Base-by-base conservation (phyloP, 1,284 basidiomycete genomes). In the Xerocomus cyaneibrunnescens region DNA sequence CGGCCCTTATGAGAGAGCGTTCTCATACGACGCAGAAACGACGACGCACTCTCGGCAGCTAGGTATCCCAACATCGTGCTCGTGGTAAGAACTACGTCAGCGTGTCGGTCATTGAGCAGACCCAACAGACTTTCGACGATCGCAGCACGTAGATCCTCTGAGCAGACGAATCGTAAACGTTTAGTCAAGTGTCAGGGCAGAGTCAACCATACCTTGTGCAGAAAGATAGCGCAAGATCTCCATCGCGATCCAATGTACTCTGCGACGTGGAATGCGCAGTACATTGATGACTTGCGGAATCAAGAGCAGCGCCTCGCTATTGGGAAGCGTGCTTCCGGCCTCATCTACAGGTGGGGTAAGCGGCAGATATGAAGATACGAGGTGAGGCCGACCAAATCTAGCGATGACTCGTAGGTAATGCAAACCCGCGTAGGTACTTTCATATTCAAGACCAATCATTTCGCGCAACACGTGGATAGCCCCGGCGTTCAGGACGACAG, bases 361-460 rank as follows among this genome's bases (percentile, higher is more conserved):
- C 7, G 3, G 3, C 7, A 16, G 21, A 25, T 3, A 7, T 0
- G 8, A 19, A 23, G 27, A 37, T 16, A 31, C 17, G 9, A 5
- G 17, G 19, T 17, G 27, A 8, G 3, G 16, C 56, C 5, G 12
- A 65, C 66, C 61, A 12, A 60, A 54, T 52, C 47, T 23, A 40
- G 57, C 50, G 10, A 69, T 32, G 1, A 54, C 22, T 10, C 56
- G 62, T 6, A 66, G 41, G 30, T 66, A 66, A 35, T 68, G 59
- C 43, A 66, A 49, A 8, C 59, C 55, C 3, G 67, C 59, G 14
- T 58, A 55, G 3, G 45, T 48, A 2, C 32, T 45, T 31, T 54
- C 59, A 16, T 56, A 37, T 40, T 37, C 48, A 13, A 39, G 27
- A 10, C 39, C 30, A 7, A 69, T 31, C 57, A 67, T 64, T 17